Percentiles rank a stretch among this genome's conserved stretches.
phyloP scores from a whole-genome alignment of 2,329 filamentous ascomycete species.

The Microdochium bolleyi region DNA sequence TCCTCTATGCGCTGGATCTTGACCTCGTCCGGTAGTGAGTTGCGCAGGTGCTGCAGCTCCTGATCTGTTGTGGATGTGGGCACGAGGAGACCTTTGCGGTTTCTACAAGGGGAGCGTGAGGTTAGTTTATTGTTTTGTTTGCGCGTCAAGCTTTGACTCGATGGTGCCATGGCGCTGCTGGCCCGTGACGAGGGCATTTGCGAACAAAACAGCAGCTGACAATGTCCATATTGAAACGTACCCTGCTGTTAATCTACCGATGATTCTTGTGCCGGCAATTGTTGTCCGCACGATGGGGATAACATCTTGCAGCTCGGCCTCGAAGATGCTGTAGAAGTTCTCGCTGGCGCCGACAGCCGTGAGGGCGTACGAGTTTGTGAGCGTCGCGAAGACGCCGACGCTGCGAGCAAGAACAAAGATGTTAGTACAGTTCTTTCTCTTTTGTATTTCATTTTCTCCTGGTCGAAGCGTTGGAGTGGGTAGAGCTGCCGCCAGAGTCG shows the following conservation, averaged over 20 bases:
- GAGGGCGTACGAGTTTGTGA: conserved; percentile 95
- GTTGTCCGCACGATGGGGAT: conserved; percentile 96
- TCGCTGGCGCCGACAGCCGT: conserved; percentile 92
- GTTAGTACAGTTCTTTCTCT: conserved; percentile 1
- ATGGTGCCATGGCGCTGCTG: no score
- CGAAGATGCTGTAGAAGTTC: conserved; percentile 99
- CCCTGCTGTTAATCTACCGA: conserved; percentile 91
- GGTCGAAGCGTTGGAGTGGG: no score
- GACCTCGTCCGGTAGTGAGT: conserved; percentile 83
- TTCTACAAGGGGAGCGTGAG: conserved; percentile 42
- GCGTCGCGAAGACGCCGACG: conserved; percentile 91
- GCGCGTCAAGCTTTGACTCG: no score
- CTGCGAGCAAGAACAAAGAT: conserved; percentile 34
- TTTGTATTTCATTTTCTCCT: not conserved
- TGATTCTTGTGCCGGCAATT: conserved; percentile 92
- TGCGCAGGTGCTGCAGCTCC: conserved; percentile 94
- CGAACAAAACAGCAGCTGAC: no score
- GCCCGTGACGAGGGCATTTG: no score
- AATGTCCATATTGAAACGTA: conserved; percentile 28
- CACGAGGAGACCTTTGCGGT: conserved; percentile 93
- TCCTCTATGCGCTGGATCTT: conserved; percentile 98
- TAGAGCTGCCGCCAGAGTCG: no score
- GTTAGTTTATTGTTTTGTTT: no score
- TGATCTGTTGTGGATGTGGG: conserved; percentile 96
- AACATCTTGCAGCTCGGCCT: conserved; percentile 93